Evolutionary conservation across 2,329 filamentous ascomycete genomes (phyloP), one percentile per base, ranked within the genome.

Genomic region (Calonectria pseudoturangicola): DNA sequence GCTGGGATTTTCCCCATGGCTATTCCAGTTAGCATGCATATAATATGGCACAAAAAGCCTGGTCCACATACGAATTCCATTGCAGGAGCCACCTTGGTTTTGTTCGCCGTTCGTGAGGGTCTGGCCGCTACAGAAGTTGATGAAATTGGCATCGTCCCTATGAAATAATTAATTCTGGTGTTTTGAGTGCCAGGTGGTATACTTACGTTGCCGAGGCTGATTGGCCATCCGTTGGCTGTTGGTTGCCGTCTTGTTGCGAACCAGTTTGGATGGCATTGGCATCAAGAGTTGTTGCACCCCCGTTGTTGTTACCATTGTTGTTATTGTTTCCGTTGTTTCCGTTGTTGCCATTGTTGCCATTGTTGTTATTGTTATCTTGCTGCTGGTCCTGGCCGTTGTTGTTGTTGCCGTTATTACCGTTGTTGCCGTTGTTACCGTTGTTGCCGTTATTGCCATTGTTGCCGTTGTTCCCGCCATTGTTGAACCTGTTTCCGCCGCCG

Each of bases 91-190:
- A 5, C 76, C 82, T 71, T 85, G 85, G 65, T 88, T 85, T 81
- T 93, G 91, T 33, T 88, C 82, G 78, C 91, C 92, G 78, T 93
- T 91, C 74, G 91, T 93, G 60, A 91, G 80, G 0, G 85, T 88
- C 80, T 88, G 77, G 56, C 88, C 89, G 5, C 82, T 72, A 79
- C 90, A 92, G 81, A 91, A 91, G 86, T 92, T 92, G 87, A 92
- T 91, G 81, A 92, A 92, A 84, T 92, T 92, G 84, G 85, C 84
- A 21, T 84, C 73, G 76, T 92, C 89, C 74, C 90, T 92, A 68
- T n/a, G 85, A 36, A 7, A 8, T 10, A 66, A 74, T 76, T 73
- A 81, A 65, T 39, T 9, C 10, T 10, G 54, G 10, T 3, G 43
- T 18, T 65, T 43, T 10, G 16, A 41, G 15, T 18, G 12, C 45